Percentiles rank a stretch among this genome's conserved stretches.
phyloP scores from a whole-genome alignment of 2,329 filamentous ascomycete species.

The Cryphonectria parasitica region DNA sequence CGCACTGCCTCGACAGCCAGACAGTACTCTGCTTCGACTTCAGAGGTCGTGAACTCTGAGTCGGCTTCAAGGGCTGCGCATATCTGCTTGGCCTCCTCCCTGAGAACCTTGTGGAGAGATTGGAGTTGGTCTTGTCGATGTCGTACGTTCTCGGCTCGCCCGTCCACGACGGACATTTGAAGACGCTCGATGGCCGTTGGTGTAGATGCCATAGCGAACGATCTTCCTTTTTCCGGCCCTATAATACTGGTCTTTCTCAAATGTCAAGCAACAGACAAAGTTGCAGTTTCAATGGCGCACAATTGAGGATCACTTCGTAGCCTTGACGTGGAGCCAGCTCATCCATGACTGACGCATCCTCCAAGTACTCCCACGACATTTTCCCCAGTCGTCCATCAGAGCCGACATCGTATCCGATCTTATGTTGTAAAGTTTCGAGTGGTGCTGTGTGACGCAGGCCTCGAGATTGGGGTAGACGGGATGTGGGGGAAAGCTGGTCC shows the following conservation, averaged over 20 bases:
- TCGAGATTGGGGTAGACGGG: not conserved
- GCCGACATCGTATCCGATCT: not conserved
- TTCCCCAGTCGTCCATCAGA: not conserved
- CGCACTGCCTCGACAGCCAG: slow-evolving; percentile 38
- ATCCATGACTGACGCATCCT: not conserved
- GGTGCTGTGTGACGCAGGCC: not conserved
- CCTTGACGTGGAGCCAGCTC: not conserved
- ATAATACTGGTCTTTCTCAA: not conserved
- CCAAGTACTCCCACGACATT: not conserved
- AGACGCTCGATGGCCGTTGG: slow-evolving; percentile 36
- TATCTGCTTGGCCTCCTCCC: slow-evolving; percentile 36
- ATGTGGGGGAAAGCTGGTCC: not conserved
- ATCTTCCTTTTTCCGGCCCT: not conserved
- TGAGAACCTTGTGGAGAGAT: slow-evolving; percentile 40
- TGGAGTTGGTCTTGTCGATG: slow-evolving; percentile 46
- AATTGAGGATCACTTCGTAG: not conserved
- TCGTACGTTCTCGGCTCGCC: slow-evolving; percentile 42
- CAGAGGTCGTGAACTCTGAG: slow-evolving; percentile 36
- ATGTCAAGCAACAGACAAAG: not conserved
- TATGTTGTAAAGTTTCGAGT: not conserved
- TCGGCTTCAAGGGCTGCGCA: slow-evolving; percentile 40
- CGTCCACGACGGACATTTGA: slow-evolving; percentile 42
- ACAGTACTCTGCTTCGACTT: slow-evolving; percentile 40
- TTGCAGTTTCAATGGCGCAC: not conserved
- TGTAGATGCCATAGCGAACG: slow-evolving; percentile 17